A percentile compares a stretch with the other conserved stretches of the same genome.
These are phyloP conservation scores for Begonia fuchsioides DNA, from an alignment of 306 rosid species.

Conservation along the genomic window DNA sequence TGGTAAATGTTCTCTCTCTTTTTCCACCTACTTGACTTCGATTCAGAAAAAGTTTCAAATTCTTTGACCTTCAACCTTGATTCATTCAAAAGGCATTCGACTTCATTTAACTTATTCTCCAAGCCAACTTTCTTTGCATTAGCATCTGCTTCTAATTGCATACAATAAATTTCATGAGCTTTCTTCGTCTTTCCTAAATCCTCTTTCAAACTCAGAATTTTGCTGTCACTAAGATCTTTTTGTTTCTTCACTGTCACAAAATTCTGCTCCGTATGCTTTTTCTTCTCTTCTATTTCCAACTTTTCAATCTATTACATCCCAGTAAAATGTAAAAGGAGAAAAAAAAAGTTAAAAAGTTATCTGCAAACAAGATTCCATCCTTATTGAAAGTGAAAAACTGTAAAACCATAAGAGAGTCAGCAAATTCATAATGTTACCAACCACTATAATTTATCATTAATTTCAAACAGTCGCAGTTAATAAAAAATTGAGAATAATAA, in stretches of 20 bases:
- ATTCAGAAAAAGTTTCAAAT: constrained; percentile 59
- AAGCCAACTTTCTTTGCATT: constrained; percentile 42
- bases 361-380: neutral
- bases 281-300: constrained; percentile 55
- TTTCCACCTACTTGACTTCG: constrained; percentile 66
- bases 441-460: too few species aligned
- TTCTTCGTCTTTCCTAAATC: constrained; percentile 47
- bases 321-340: neutral
- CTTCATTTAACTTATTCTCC: constrained; percentile 48
- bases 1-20: constrained; percentile 54
- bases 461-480: too few species aligned
- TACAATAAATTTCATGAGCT: constrained; percentile 36
- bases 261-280: constrained; percentile 68
- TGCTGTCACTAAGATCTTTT: constrained; percentile 35
- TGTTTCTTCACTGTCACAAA: constrained; percentile 47
- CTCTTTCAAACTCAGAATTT: constrained; percentile 50
- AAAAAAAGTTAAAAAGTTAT: neutral
- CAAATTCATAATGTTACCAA: neutral
- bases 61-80: constrained; percentile 57
- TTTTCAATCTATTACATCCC: constrained; percentile 42
- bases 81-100: constrained; percentile 35
- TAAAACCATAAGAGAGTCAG: neutral
- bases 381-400: neutral
- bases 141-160: constrained; percentile 45
- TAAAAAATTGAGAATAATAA: neutral